Percentiles rank a stretch among this genome's conserved stretches.
These are phyloP conservation scores for Rhynchospora breviuscula DNA, from an alignment of 176 grass and related monocot species.

Conservation along the genomic window DNA sequence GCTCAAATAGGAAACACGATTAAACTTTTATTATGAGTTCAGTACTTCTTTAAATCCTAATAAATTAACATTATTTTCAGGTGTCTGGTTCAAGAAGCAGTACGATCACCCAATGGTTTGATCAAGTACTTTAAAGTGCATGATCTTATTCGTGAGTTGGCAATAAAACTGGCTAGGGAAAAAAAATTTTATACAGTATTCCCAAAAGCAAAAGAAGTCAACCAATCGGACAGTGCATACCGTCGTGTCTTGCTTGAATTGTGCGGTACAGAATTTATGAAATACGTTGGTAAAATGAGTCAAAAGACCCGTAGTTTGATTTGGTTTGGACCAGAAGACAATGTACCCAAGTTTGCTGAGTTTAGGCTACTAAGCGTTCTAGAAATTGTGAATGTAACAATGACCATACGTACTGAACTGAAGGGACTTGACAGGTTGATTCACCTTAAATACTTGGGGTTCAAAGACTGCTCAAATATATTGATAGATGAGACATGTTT, in stretches of 20 bases:
- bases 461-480: no score
- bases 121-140: not conserved
- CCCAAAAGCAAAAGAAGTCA: no score
- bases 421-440: not conserved
- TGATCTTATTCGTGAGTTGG: not conserved
- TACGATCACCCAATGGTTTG: not conserved
- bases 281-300: not conserved
- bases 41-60: no score
- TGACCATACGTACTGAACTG: not conserved
- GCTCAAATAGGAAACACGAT: no score
- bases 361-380: not conserved
- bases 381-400: not conserved
- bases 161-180: no score
- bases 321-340: not conserved
- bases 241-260: not conserved
- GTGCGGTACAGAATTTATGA: not conserved
- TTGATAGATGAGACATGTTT: no score
- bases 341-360: not conserved
- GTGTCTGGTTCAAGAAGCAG: not conserved
- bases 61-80: not conserved
- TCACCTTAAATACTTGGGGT: not conserved
- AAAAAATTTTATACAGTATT: no score
- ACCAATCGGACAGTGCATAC: no score
- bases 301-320: not conserved
- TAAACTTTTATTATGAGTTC: no score